Conservation (phyloP, 768 basidiomycete species). For the Boletus barrowsii region DNA sequence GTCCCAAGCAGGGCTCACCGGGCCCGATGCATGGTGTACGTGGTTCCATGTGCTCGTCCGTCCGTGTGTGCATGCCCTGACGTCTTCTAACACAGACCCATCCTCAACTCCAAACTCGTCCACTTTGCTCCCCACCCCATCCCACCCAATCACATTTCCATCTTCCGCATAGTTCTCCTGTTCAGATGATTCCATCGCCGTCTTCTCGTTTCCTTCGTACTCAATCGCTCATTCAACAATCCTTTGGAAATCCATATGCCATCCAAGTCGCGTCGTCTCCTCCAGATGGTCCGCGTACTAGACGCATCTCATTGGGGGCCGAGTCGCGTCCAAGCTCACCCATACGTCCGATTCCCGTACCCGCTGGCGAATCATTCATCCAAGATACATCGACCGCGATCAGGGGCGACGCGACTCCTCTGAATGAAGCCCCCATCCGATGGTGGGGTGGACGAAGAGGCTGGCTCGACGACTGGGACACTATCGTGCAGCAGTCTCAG, state of each 20-base stretch:
- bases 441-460: constrained; percentile 20
- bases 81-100: not conserved
- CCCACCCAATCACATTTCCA: constrained; percentile 5
- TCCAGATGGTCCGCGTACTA: not conserved
- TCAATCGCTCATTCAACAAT: constrained; percentile 17
- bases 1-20: constrained; percentile 10
- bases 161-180: constrained; percentile 1
- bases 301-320: constrained; percentile 8
- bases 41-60: not conserved
- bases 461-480: constrained; percentile 22
- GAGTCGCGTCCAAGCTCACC: not conserved
- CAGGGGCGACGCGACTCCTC: constrained; percentile 9
- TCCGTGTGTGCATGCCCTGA: not conserved
- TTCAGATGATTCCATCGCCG: not conserved
- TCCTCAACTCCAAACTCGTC: constrained; percentile 6
- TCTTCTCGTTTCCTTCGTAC: constrained; percentile 11
- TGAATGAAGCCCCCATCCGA: constrained; percentile 16
- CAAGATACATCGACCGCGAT: not conserved
- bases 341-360: not conserved
- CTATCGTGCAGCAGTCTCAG: not conserved
- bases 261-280: not conserved
- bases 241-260: constrained; percentile 1
- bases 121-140: constrained; percentile 3
- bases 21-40: constrained; percentile 11
- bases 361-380: not conserved